A percentile compares a stretch with the other conserved stretches of the same genome.
Conservation (phyloP, 108 stramenopile genomes). For the Cyclotella choctawhatcheeana region DNA sequence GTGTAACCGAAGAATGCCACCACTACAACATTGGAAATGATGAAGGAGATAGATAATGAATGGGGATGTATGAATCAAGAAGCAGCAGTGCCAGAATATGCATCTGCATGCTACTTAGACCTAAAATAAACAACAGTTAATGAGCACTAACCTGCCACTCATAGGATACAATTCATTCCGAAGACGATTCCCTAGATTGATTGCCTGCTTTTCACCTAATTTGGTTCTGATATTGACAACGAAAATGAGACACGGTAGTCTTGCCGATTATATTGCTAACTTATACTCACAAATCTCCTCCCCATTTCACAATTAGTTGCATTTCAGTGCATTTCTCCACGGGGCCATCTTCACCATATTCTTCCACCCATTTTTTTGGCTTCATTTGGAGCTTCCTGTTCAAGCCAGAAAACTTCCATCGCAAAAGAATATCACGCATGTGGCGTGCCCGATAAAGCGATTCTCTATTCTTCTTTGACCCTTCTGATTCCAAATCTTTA, state of each 20-base stretch:
- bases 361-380: slow-evolving; percentile 80
- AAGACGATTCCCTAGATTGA: slow-evolving; percentile 88
- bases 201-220: slow-evolving; percentile 92
- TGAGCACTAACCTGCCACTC: too few relatives aligned
- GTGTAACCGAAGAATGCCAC: slow-evolving; percentile 96
- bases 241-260: not conserved
- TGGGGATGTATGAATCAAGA: too few relatives aligned
- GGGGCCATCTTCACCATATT: slow-evolving; percentile 49
- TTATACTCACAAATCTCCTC: slow-evolving; percentile 89
- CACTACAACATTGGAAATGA: too few relatives aligned
- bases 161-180: slow-evolving; percentile 90
- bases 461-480: slow-evolving; percentile 61
- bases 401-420: slow-evolving; percentile 93
- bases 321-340: slow-evolving; percentile 67
- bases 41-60: too few relatives aligned
- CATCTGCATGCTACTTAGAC: too few relatives aligned
- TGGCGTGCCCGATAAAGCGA: slow-evolving; percentile 70
- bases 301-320: slow-evolving; percentile 98
- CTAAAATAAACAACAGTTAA: too few relatives aligned
- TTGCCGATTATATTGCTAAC: too few relatives aligned
- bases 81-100: too few relatives aligned
- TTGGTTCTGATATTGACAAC: slow-evolving; percentile 55
- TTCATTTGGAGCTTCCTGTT: slow-evolving; percentile 99
- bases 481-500: slow-evolving; percentile 46
- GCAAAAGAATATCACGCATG: slow-evolving; percentile 90